Conservation (phyloP, 331 rosid species). For the Pyracantha coccinea region DNA sequence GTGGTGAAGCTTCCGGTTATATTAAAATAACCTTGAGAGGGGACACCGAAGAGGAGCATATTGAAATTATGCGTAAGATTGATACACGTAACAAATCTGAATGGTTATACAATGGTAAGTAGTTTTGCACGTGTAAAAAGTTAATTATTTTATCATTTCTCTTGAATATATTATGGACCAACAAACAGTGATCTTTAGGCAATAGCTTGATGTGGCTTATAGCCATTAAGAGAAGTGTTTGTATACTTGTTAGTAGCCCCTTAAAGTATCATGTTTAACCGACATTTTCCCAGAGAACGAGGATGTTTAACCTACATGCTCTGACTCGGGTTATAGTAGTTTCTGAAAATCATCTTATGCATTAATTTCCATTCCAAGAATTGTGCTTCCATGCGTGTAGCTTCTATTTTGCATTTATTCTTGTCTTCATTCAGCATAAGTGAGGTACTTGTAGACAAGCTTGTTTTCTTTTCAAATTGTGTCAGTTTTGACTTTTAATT, state of each 20-base stretch:
- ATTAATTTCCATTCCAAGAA: background rate
- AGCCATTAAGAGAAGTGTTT: background rate
- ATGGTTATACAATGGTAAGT: conserved; percentile 75
- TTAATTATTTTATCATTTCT: background rate
- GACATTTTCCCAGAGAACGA: background rate
- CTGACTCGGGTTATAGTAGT: background rate
- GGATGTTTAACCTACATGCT: background rate
- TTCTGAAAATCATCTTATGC: background rate
- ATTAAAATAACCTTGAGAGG: conserved; percentile 70
- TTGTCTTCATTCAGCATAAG: background rate
- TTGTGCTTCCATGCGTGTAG: background rate
- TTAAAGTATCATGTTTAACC: background rate
- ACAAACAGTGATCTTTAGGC: background rate
- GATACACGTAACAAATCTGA: conserved; percentile 73
- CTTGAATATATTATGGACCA: background rate
- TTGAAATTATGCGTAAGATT: conserved; percentile 56
- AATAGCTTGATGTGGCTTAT: background rate
- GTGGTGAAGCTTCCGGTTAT: conserved; percentile 78
- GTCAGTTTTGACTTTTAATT: background rate
- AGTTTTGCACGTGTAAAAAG: background rate
- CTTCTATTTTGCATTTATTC: background rate
- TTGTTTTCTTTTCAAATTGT: background rate
- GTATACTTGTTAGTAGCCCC: background rate
- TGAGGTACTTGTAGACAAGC: background rate
- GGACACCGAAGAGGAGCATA: conserved; percentile 36